A percentile compares a stretch with the other conserved stretches of the same genome.
These are phyloP conservation scores for Zygosaccharomyces sapae DNA, from an alignment of 1,139 yeast species.

Conservation along the genomic window DNA sequence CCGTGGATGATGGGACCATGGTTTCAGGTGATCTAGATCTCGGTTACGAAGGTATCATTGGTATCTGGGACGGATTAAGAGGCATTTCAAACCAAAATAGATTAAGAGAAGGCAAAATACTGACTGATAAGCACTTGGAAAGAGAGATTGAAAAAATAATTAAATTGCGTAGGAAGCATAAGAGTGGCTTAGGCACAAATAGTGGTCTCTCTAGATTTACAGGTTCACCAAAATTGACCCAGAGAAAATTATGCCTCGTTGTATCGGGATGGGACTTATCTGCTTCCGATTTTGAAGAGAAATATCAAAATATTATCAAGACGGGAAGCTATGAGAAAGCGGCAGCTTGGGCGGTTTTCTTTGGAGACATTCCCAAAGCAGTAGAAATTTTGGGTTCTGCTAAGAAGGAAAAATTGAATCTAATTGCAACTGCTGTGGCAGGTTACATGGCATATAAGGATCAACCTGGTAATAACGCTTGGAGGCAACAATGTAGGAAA, in stretches of 20 bases:
- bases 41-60: constrained; percentile 82
- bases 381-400: constrained; percentile 60
- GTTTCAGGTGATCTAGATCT: constrained; percentile 64
- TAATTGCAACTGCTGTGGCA: constrained; percentile 92
- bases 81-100: constrained; percentile 58
- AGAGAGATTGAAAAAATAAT: constrained; percentile 42
- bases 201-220: constrained; percentile 21
- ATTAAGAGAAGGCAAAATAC: constrained; percentile 37
- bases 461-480: constrained; percentile 61
- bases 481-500: constrained; percentile 90
- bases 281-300: constrained; percentile 67
- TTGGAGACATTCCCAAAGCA: constrained; percentile 80
- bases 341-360: constrained; percentile 97
- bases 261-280: constrained; percentile 93
- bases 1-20: constrained; percentile 68
- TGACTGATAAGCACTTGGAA: constrained; percentile 45
- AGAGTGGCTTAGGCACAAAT: constrained; percentile 25
- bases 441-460: constrained; percentile 80
- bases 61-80: constrained; percentile 81
- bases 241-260: constrained; percentile 73
- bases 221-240: constrained; percentile 47
- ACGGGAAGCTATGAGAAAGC: constrained; percentile 77
- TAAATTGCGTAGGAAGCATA: constrained; percentile 29
- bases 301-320: constrained; percentile 53
- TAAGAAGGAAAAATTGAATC: constrained; percentile 47